A percentile compares a stretch with the other conserved stretches of the same genome.
Evolutionary conservation across 768 basidiomycete species (phyloP).

Genomic region (Rhizopogon salebrosus): DNA sequence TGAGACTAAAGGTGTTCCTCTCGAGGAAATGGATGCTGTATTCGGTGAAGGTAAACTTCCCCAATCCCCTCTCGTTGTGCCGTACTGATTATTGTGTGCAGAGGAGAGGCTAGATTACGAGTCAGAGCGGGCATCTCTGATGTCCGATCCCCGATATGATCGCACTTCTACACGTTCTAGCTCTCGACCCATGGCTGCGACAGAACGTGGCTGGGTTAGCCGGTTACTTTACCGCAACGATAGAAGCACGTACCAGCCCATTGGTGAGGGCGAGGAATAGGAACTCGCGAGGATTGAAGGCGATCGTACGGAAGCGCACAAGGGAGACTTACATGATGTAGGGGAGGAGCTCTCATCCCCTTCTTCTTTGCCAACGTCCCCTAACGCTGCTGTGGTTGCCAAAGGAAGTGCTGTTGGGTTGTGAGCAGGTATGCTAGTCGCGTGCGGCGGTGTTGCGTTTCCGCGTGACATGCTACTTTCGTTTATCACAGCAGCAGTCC

Average conservation of each 20-base stretch:
- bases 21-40: slow-evolving; percentile 88
- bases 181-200: slow-evolving; percentile 17
- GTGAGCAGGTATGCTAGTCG: slow-evolving; percentile 2
- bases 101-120: slow-evolving; percentile 66
- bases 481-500: slow-evolving; percentile 4
- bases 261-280: slow-evolving; percentile 47
- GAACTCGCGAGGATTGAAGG: slow-evolving; percentile 50
- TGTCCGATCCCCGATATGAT: slow-evolving; percentile 34
- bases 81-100: slow-evolving; percentile 13
- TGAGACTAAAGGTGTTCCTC: slow-evolving; percentile 79
- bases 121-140: slow-evolving; percentile 54
- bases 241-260: slow-evolving; percentile 42
- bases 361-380: slow-evolving; percentile 9
- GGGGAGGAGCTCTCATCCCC: slow-evolving; percentile 11
- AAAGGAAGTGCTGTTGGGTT: slow-evolving; percentile 8
- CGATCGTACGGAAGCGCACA: slow-evolving; percentile 22
- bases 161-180: slow-evolving; percentile 29
- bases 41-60: slow-evolving; percentile 70
- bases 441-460: slow-evolving; percentile 5
- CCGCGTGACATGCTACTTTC: slow-evolving; percentile 3
- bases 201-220: slow-evolving; percentile 41
- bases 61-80: slow-evolving; percentile 10
- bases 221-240: slow-evolving; percentile 42
- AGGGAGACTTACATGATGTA: slow-evolving; percentile 14
- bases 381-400: slow-evolving; percentile 4